Evolutionary conservation across 306 rosid genomes (phyloP).

Genomic region (Malus sieversii): DNA sequence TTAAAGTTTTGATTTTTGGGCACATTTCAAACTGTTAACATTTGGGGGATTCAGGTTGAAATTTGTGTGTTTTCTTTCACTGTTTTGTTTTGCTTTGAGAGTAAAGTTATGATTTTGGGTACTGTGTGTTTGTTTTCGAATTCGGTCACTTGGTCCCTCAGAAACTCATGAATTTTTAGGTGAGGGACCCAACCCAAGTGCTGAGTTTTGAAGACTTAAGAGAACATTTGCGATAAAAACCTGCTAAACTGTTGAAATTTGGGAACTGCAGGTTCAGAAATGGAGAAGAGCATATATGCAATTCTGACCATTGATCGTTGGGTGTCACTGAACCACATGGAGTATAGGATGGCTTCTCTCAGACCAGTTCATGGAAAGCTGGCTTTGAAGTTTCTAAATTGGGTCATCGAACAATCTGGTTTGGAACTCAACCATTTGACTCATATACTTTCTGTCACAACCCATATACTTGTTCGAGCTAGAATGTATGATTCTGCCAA

Average conservation of each 20-base stretch:
- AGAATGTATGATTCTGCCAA: slow-evolving; percentile 60
- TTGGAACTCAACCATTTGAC: slow-evolving; percentile 55
- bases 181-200: no score
- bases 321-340: slow-evolving; percentile 74
- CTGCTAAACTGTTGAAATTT: background rate
- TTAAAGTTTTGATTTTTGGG: no score
- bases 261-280: slow-evolving; percentile 19
- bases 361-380: slow-evolving; percentile 75
- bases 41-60: no score
- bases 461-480: slow-evolving; percentile 71
- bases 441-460: slow-evolving; percentile 49
- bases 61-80: no score
- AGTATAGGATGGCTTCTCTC: slow-evolving; percentile 54
- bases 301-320: slow-evolving; percentile 66
- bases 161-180: no score
- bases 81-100: background rate
- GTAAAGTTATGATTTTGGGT: background rate
- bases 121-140: background rate
- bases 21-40: no score
- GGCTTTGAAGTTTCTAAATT: slow-evolving; percentile 61
- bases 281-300: slow-evolving; percentile 68
- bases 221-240: no score
- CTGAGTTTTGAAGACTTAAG: no score
- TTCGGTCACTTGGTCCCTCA: background rate
- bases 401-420: slow-evolving; percentile 59